These are phyloP conservation scores for Magnaporthiopsis incrustans DNA, from an alignment of 2,329 filamentous ascomycete species.

Conservation along the genomic window DNA sequence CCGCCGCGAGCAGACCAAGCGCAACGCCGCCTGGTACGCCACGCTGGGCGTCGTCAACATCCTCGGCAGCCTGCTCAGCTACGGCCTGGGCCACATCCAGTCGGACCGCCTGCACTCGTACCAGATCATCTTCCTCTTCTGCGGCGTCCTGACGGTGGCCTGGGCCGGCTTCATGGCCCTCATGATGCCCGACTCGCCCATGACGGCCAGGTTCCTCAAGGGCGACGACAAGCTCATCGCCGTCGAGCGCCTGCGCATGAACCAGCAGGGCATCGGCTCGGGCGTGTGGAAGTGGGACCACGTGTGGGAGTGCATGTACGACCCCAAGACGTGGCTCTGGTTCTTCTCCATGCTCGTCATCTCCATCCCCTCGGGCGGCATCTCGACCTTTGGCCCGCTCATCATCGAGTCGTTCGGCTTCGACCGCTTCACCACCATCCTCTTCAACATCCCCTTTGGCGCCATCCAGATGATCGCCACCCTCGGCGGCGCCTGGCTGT, in stretches of 20 bases:
- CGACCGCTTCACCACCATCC: slow-evolving; percentile 38
- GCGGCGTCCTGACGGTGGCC: slow-evolving; percentile 40
- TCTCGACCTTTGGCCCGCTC: slow-evolving; percentile 42
- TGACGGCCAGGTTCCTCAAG: slow-evolving; percentile 41
- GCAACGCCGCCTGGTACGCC: slow-evolving; percentile 50
- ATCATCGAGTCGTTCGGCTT: slow-evolving; percentile 46
- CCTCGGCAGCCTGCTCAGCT: slow-evolving; percentile 47
- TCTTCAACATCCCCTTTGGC: slow-evolving; percentile 48
- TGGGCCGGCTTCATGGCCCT: slow-evolving; percentile 36
- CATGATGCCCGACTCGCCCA: slow-evolving; percentile 41
- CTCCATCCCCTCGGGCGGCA: slow-evolving; percentile 47
- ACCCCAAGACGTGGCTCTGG: slow-evolving; percentile 55
- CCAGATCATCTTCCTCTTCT: slow-evolving; percentile 47
- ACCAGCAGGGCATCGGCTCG: slow-evolving; percentile 46
- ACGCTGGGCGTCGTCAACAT: slow-evolving; percentile 54
- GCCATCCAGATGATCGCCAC: slow-evolving; percentile 48
- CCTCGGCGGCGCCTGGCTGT: slow-evolving; percentile 45
- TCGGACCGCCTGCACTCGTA: slow-evolving; percentile 30
- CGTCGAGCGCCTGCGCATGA: slow-evolving; percentile 44
- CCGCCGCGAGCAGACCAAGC: slow-evolving; percentile 47
- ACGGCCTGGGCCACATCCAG: slow-evolving; percentile 50
- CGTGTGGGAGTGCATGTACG: slow-evolving; percentile 43
- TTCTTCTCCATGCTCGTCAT: slow-evolving; percentile 46
- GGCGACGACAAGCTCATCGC: slow-evolving; percentile 44
- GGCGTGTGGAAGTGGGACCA: slow-evolving; percentile 44